Conservation (phyloP, 2,329 filamentous ascomycete species). For the Cladosporium velox region DNA sequence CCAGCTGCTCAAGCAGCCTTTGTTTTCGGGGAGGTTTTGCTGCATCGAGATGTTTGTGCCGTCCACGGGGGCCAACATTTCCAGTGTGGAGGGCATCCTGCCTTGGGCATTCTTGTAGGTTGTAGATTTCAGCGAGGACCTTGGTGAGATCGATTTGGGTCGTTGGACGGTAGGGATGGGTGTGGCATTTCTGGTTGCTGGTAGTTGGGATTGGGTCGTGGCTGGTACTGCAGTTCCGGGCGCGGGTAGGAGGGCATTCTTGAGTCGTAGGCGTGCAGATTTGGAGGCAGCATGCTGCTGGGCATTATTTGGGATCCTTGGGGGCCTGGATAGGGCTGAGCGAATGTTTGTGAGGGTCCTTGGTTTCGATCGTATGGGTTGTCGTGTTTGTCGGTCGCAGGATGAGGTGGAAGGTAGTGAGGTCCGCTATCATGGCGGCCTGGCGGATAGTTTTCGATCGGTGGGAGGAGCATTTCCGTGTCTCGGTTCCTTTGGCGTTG, state of each 20-base stretch:
- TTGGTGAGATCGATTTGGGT: background rate
- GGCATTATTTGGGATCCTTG: conserved; percentile 1
- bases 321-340: background rate
- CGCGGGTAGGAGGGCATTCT: background rate
- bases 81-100: background rate
- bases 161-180: background rate
- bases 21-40: background rate
- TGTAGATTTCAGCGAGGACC: background rate
- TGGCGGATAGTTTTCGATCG: background rate
- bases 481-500: background rate
- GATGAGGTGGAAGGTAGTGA: background rate
- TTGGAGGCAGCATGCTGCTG: background rate
- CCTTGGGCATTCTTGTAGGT: background rate
- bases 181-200: conserved; percentile 1
- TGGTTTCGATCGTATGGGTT: background rate
- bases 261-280: background rate
- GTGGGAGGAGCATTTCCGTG: background rate
- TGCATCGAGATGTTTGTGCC: background rate
- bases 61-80: background rate
- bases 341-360: background rate
- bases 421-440: background rate
- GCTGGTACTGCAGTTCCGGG: conserved; percentile 9
- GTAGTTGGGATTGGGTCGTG: background rate
- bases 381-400: background rate
- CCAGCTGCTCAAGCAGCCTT: background rate